Conservation (phyloP, 257 asterid genomes). For the Plantago ovata region DNA sequence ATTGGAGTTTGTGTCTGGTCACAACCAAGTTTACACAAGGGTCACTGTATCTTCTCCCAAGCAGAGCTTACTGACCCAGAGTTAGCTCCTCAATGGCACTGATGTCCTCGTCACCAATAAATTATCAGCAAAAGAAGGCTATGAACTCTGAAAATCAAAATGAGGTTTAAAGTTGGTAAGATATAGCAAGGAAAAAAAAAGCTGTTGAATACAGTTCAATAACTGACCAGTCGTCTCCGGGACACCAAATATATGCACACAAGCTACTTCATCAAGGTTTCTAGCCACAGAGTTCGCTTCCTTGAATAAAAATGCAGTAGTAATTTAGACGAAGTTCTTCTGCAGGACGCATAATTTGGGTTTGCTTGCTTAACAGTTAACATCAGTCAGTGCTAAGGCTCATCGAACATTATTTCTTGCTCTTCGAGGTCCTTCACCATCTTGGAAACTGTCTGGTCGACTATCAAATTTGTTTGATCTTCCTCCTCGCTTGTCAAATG, state of each 20-base stretch:
- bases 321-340: background rate
- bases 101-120: too few species aligned
- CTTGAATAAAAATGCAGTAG: background rate
- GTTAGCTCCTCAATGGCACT: too few species aligned
- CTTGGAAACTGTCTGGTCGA: constrained; percentile 42
- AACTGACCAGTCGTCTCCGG: too few species aligned
- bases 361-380: background rate
- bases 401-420: constrained; percentile 73
- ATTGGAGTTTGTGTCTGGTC: too few species aligned
- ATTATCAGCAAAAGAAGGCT: too few species aligned
- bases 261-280: background rate
- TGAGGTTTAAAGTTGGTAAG: too few species aligned
- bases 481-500: constrained; percentile 43
- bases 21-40: too few species aligned
- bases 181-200: too few species aligned
- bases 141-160: too few species aligned
- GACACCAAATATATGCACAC: background rate
- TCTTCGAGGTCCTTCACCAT: constrained; percentile 44
- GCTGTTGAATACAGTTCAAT: too few species aligned
- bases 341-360: background rate
- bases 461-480: constrained; percentile 29
- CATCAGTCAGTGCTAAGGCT: constrained; percentile 12
- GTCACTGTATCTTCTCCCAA: too few species aligned
- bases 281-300: background rate
- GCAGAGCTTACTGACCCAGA: too few species aligned